These are phyloP conservation scores for Fragaria nilgerrensis DNA, from an alignment of 306 rosid genomes.

Conservation along the genomic window DNA sequence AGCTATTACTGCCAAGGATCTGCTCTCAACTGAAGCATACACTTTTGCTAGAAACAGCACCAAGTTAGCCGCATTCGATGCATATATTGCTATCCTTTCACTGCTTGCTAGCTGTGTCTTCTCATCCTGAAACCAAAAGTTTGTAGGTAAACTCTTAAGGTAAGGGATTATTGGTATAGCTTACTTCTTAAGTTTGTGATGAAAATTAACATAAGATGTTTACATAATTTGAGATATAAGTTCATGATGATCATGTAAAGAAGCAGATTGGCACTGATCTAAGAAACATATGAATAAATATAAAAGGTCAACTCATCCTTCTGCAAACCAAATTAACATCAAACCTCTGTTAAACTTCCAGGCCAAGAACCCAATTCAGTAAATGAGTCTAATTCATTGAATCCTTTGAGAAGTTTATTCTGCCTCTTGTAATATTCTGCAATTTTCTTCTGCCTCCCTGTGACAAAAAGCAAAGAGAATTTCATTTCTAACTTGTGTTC, in stretches of 20 bases:
- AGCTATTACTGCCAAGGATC: conserved; percentile 96
- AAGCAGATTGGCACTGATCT: background rate
- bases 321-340: background rate
- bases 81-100: conserved; percentile 67
- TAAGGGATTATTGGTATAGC: background rate
- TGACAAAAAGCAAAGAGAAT: background rate
- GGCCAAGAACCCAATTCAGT: conserved; percentile 57
- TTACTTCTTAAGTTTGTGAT: background rate
- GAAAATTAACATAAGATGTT: background rate
- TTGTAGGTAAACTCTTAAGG: background rate
- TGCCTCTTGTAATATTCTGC: conserved; percentile 79
- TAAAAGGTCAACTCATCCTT: background rate
- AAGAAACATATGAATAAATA: background rate
- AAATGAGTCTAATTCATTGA: conserved; percentile 65
- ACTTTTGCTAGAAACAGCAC: conserved; percentile 72
- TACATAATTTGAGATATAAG: background rate
- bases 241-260: background rate
- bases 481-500: background rate
- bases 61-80: conserved; percentile 71
- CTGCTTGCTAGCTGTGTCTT: conserved; percentile 43
- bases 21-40: conserved; percentile 73
- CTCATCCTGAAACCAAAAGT: conserved; percentile 24
- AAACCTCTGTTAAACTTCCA: conserved; percentile 56
- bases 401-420: conserved; percentile 66
- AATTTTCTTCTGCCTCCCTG: conserved; percentile 62